Base-by-base conservation (phyloP, 805 yeast species). In the Ogataea trehalophila region DNA sequence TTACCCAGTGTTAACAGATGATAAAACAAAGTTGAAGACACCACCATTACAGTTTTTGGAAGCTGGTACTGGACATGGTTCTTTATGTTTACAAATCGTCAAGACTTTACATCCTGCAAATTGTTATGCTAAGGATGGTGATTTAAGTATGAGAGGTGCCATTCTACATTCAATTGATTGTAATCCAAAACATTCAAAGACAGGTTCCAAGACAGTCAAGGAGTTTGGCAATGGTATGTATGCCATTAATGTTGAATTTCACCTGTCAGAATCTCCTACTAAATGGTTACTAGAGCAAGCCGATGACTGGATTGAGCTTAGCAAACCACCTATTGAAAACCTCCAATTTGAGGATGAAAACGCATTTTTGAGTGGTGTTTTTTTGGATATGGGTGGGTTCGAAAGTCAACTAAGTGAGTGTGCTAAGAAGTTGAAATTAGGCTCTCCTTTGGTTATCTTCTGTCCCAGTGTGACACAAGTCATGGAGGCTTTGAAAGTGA, bases 61-160 rank as follows among this genome's bases (percentile, higher is more conserved):
- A 52, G 79, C 79, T 1, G 81, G 81, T 4, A 77, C 81, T 2
- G 81, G 81, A 1, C 80, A 76, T 59, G 81, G 81, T 0, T 75
- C 80, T 2, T 54, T 76, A 42, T 64, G 77, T 4, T 44, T 76
- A 39, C 73, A 75, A 8, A 71, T 76, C 15, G 66, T 72, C 22
- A 67, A 63, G 23, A 62, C 61, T 15, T 54, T 76, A 1, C 80
- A 76, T 52, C 62, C 75, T 22, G 75, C 74, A 1, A 76, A 76
- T 52, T 68, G 70, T 16, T 68, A 52, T 45, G 62, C 64, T 11
- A 45, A 41, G 20, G 31, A 41, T 20, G 18, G 31, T 2, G 62
- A 58, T 38, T 40, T 49, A 17, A 53, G 54, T 36, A 38, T 43
- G 37, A 54, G 75, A 51, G 79, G 78, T 33, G 77, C 79, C 0